Evolutionary conservation across 345 rosid genomes (phyloP).

Genomic region (Sonneratia caseolaris): DNA sequence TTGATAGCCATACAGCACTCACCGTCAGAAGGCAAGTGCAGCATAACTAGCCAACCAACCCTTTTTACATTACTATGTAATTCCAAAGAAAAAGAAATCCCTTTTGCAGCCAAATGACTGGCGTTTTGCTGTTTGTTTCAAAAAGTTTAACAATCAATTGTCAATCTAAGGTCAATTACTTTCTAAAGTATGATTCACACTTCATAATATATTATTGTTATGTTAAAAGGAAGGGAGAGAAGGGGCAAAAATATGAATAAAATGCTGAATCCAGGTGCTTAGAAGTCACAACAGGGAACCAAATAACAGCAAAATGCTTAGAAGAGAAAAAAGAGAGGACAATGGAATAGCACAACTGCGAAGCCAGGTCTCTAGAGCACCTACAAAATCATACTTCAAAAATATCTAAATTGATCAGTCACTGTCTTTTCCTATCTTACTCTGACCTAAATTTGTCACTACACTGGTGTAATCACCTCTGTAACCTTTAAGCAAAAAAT

Average conservation of each 20-base stretch:
- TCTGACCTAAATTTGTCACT: not conserved
- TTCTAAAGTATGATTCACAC: not conserved
- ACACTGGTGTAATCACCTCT: not conserved
- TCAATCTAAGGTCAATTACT: not conserved
- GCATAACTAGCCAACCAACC: constrained; percentile 95
- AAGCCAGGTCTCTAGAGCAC: not conserved
- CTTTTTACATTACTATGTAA: constrained; percentile 23
- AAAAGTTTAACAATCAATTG: no score
- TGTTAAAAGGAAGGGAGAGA: not conserved
- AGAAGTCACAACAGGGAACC: not conserved
- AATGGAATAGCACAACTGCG: not conserved
- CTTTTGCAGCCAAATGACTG: not conserved
- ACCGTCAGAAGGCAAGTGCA: constrained; percentile 31
- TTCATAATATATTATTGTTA: no score
- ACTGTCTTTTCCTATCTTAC: not conserved
- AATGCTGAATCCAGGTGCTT: not conserved
- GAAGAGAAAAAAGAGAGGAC: not conserved
- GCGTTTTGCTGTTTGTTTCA: not conserved
- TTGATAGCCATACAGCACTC: constrained; percentile 91
- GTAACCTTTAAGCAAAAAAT: not conserved
- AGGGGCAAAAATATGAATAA: not conserved
- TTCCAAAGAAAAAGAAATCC: not conserved
- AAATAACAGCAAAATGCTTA: not conserved
- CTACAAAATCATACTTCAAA: not conserved
- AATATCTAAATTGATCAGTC: not conserved